Evolutionary conservation across 495 filamentous ascomycete species (phyloP).

Genomic region (Aspergillus nidulans): DNA sequence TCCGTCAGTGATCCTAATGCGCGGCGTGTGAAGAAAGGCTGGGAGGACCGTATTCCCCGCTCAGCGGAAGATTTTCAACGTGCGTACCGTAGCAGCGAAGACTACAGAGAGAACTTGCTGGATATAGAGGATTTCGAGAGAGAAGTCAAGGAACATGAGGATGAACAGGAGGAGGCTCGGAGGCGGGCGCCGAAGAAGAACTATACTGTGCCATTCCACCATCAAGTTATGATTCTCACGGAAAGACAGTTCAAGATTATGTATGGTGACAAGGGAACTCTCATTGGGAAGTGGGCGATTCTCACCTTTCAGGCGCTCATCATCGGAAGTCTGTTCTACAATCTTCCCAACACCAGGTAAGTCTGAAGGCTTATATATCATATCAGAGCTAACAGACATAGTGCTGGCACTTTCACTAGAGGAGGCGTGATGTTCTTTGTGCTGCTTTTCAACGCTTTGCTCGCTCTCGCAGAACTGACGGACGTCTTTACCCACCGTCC

Average conservation of each 20-base stretch:
- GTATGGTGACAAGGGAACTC: slow-evolving; percentile 52
- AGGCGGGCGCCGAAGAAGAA: slow-evolving; percentile 52
- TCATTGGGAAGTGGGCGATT: slow-evolving; percentile 51
- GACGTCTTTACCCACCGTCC: slow-evolving; percentile 64
- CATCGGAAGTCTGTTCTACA: slow-evolving; percentile 71
- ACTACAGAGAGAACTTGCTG: slow-evolving; percentile 25
- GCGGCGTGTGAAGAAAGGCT: slow-evolving; percentile 53
- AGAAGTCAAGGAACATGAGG: slow-evolving; percentile 40
- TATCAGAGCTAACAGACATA: slow-evolving; percentile 16
- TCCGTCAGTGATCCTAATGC: slow-evolving; percentile 62
- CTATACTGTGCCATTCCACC: slow-evolving; percentile 59
- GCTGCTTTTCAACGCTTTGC: slow-evolving; percentile 74
- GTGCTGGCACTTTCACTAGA: slow-evolving; percentile 43
- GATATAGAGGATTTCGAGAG: slow-evolving; percentile 51
- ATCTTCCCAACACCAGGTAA: slow-evolving; percentile 55
- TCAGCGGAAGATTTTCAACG: slow-evolving; percentile 55
- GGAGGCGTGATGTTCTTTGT: slow-evolving; percentile 68
- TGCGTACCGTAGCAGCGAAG: slow-evolving; percentile 47
- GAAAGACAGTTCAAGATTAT: slow-evolving; percentile 64
- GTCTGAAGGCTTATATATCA: not conserved
- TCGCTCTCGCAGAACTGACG: slow-evolving; percentile 73
- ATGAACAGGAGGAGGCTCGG: slow-evolving; percentile 44
- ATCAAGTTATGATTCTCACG: slow-evolving; percentile 65
- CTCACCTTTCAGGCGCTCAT: slow-evolving; percentile 71
- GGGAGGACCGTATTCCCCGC: slow-evolving; percentile 56